Base-by-base conservation (phyloP, 2,329 filamentous ascomycete genomes). In the Stachybotrys chlorohalonatus region DNA sequence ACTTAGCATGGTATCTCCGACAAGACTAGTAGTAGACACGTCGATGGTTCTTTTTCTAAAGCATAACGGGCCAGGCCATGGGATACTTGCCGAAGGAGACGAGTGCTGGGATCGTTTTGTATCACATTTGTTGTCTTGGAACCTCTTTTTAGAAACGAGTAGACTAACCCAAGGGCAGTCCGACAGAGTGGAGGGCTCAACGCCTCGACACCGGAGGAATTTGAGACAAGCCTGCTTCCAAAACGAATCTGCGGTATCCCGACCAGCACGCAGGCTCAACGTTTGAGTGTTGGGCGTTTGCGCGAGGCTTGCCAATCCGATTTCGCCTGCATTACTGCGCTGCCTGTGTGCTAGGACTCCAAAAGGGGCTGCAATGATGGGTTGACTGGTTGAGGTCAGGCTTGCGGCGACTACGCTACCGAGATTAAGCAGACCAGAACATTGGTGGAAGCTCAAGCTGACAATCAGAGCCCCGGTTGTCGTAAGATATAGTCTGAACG, bases 21-120 rank as follows among this genome's bases (percentile, higher is more conserved):
- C 56, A 7, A 73, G 66, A 39, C 68, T 68, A 42, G 64, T 72
- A 7, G 72, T 68, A n/a, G 66, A 66, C 30, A 74, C 64, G 11
- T 71, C 70, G n/a, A 75, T 65, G 16, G 71, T 65, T 52, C 71
- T 72, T 57, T 77, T 79, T 53, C 77, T 75, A 55, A 81, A 80
- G 59, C 79, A 82, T 1, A 82, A 72, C 16, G 69, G 69, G 2
- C 77, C 72, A 47, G 81, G 81, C 81, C 81, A 84, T 11, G 77
- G 73, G 30, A 82, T 72, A 7, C 70, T 73, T 5, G 73, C 66
- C 3, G 69, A 64, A 3, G 70, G 58, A 9, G 63, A 67, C n/a
- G 63, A 55, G 42, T 68, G 58, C 2, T 73, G 70, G 4, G 70
- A 69, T 47, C 69, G 65, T 56, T 73, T 78, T 6, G 69, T 65